A percentile compares a stretch with the other conserved stretches of the same genome.
These are phyloP conservation scores for Lupinus albus DNA, from an alignment of 306 rosid genomes.

Conservation along the genomic window DNA sequence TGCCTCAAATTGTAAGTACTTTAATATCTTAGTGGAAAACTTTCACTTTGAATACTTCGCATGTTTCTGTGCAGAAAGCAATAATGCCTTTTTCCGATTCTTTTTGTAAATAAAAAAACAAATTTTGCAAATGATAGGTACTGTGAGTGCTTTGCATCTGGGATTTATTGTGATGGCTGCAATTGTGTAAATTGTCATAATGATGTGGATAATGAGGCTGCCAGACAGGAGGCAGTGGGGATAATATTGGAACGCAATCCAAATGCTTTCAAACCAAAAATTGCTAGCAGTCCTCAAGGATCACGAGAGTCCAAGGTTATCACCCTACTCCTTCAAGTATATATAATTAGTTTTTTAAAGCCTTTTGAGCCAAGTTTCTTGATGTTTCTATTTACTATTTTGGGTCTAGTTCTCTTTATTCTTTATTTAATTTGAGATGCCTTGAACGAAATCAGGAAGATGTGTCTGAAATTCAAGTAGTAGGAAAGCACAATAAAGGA, in stretches of 20 bases:
- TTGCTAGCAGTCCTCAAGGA: constrained; percentile 68
- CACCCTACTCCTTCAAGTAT: constrained; percentile 34
- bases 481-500: constrained; percentile 87
- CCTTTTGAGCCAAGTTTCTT: constrained; percentile 33
- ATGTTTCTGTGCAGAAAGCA: background rate
- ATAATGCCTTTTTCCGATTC: constrained; percentile 10
- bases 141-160: constrained; percentile 85
- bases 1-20: constrained; percentile 90
- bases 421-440: constrained; percentile 34
- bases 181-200: constrained; percentile 72
- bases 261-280: constrained; percentile 82
- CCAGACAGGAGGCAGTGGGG: constrained; percentile 70
- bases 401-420: too few species aligned
- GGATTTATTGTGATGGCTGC: constrained; percentile 80
- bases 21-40: constrained; percentile 5
- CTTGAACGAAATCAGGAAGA: constrained; percentile 59
- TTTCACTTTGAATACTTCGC: constrained; percentile 29
- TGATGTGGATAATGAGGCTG: constrained; percentile 68
- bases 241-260: constrained; percentile 73
- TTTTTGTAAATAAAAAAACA: constrained; percentile 24
- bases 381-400: background rate
- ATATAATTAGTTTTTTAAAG: background rate
- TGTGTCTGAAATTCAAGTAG: constrained; percentile 54
- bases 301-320: constrained; percentile 57
- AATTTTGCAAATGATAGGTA: constrained; percentile 57